A percentile compares a stretch with the other conserved stretches of the same genome.
These are phyloP conservation scores for Phtheirospermum japonicum DNA, from an alignment of 257 asterid genomes.

Conservation along the genomic window DNA sequence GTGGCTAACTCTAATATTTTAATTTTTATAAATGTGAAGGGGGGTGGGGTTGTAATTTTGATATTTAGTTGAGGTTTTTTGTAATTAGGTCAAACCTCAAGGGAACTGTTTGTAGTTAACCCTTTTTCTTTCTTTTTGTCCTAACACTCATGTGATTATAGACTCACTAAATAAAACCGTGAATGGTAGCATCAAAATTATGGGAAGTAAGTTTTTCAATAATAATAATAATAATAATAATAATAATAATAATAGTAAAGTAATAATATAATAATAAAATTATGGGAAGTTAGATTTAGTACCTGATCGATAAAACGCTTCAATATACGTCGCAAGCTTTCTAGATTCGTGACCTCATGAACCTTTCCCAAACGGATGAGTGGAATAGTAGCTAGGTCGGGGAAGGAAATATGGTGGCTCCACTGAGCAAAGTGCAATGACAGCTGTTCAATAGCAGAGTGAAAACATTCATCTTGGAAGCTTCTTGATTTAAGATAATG, in stretches of 20 bases:
- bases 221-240: too few species aligned
- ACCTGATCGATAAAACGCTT: constrained; percentile 93
- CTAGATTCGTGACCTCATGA: constrained; percentile 48
- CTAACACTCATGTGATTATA: background rate
- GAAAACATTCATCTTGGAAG: constrained; percentile 79
- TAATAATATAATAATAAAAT: background rate
- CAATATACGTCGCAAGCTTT: constrained; percentile 57
- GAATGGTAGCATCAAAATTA: constrained; percentile 12
- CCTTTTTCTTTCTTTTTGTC: background rate
- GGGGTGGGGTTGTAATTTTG: too few species aligned
- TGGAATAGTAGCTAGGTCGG: constrained; percentile 84
- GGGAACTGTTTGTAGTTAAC: too few species aligned
- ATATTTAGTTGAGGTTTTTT: too few species aligned
- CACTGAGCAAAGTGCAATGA: constrained; percentile 76
- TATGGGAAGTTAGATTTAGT: constrained; percentile 25
- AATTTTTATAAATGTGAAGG: too few species aligned
- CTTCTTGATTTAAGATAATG: constrained; percentile 57
- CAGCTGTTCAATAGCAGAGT: constrained; percentile 64
- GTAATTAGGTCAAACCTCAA: too few species aligned
- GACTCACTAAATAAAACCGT: constrained; percentile 1
- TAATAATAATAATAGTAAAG: too few species aligned
- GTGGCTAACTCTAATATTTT: too few species aligned
- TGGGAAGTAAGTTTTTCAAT: background rate
- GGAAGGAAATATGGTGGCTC: constrained; percentile 87
- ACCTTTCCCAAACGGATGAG: constrained; percentile 64